These are phyloP conservation scores for Solanum rostratum DNA, from an alignment of 257 asterid genomes.

Conservation along the genomic window DNA sequence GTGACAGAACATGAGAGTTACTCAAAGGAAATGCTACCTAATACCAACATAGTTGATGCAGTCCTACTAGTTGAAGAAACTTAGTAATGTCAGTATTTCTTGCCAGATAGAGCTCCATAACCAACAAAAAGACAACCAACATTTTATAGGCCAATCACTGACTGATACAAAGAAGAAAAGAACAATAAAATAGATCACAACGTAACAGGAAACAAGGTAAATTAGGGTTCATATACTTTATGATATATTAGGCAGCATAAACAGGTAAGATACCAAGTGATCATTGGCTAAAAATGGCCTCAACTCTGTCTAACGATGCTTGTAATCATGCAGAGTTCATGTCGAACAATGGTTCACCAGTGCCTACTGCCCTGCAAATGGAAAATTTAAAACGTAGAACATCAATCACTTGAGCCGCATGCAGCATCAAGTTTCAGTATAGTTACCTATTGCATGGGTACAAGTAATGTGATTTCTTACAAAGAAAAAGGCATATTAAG, in stretches of 20 bases:
- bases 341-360: slow-evolving; percentile 73
- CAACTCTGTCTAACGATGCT: slow-evolving; percentile 91
- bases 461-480: not conserved
- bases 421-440: not conserved
- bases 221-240: not conserved
- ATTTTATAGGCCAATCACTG: not conserved
- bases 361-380: slow-evolving; percentile 60
- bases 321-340: slow-evolving; percentile 81
- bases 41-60: not conserved
- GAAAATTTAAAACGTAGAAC: not conserved
- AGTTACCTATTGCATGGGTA: not conserved
- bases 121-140: not conserved
- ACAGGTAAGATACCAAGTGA: slow-evolving; percentile 12
- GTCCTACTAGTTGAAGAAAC: not conserved
- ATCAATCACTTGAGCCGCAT: not conserved
- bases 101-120: not conserved
- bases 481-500: not conserved
- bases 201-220: not conserved
- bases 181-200: not conserved
- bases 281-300: slow-evolving; percentile 65
- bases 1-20: not conserved
- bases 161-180: not conserved
- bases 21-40: not conserved
- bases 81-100: not conserved
- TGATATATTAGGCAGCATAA: not conserved